phyloP scores from a whole-genome alignment of 768 basidiomycete species.

The Boletus rufocinnamomeus region DNA sequence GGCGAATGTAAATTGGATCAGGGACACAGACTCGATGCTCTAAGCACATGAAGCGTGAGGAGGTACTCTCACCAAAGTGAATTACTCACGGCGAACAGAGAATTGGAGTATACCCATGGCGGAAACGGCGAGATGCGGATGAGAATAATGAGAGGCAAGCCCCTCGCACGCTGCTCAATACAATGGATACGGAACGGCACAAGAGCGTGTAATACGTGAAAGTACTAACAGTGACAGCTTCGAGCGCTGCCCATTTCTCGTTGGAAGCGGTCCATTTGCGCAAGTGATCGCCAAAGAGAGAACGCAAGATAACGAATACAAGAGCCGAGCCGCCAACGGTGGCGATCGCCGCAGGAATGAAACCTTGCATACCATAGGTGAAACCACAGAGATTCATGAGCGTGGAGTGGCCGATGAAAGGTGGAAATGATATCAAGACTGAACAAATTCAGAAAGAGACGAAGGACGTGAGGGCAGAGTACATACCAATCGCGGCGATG shows the following conservation, averaged over 20 bases:
- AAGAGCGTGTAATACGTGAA: slow-evolving; percentile 1
- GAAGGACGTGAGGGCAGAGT: slow-evolving; percentile 57
- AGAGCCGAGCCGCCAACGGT: slow-evolving; percentile 66
- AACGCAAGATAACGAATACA: slow-evolving; percentile 61
- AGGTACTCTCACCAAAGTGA: background rate
- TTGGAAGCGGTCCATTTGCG: slow-evolving; percentile 61
- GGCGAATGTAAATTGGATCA: slow-evolving; percentile 77
- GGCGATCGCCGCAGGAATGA: slow-evolving; percentile 60
- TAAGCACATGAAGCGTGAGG: slow-evolving; percentile 31
- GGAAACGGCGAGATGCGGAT: slow-evolving; percentile 82
- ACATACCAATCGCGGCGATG: slow-evolving; percentile 51
- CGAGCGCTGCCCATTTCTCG: slow-evolving; percentile 76
- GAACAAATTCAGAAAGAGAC: slow-evolving; percentile 23
- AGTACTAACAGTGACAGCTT: slow-evolving; percentile 64
- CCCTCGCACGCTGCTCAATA: slow-evolving; percentile 59
- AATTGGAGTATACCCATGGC: slow-evolving; percentile 86
- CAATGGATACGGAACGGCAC: slow-evolving; percentile 1
- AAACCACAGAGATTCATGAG: slow-evolving; percentile 71
- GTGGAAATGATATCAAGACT: slow-evolving; percentile 36
- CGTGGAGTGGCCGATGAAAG: slow-evolving; percentile 33
- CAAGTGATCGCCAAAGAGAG: slow-evolving; percentile 56
- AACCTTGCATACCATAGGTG: slow-evolving; percentile 79
- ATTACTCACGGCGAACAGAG: slow-evolving; percentile 68
- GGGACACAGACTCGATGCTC: slow-evolving; percentile 71
- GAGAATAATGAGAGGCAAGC: slow-evolving; percentile 78